Base-by-base conservation (phyloP, 495 filamentous ascomycete species). In the Pseudevernia furfuracea region DNA sequence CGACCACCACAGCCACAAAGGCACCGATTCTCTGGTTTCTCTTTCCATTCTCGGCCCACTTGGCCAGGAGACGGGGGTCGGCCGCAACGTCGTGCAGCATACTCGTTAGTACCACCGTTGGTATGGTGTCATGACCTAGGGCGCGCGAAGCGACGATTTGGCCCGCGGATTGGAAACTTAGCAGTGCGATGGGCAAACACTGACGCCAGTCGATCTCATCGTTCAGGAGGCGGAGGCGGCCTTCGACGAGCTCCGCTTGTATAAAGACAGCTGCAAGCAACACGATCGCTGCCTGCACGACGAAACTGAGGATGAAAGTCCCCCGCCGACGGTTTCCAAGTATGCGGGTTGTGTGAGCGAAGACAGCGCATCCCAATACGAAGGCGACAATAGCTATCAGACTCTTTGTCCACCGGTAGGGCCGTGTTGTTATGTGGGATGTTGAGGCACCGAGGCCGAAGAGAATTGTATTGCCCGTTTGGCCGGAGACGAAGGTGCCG, bases 151-250 rank as follows among this genome's bases (percentile, higher is more conserved):
- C 81, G 11, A 84, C 81, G 67, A 89, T 89, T 69, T 85, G 83
- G 6, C 86, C 86, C 21, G 84, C 85, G 41, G 82, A 85, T 71
- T 90, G 87, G 73, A 90, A 87, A 11, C 87, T 86, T 60, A 91
- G 73, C 39, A 90, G 76, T 4, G 75, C 84, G 56, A 90, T 76
- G 7, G 85, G 80, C 14, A 83, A 75, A 23, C 87, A 69, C 69
- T 82, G 73, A 17, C 77, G 71, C 70, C 78, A 77, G 71, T 37
- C 66, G 69, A 25, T 75, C 74, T 63, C 73, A 55, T 67, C 46
- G 36, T 46, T 65, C 3, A 74, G 62, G 14, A 69, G 67, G 59
- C 79, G 77, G 4, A 62, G 60, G 9, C 71, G 71, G 21, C 67
- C 63, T 2, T 81, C 77, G 62, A 84, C 80, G 10, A 82, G 62